These are phyloP conservation scores for Elsinoe arachidis DNA, from an alignment of 2,329 filamentous ascomycete species.

Conservation along the genomic window DNA sequence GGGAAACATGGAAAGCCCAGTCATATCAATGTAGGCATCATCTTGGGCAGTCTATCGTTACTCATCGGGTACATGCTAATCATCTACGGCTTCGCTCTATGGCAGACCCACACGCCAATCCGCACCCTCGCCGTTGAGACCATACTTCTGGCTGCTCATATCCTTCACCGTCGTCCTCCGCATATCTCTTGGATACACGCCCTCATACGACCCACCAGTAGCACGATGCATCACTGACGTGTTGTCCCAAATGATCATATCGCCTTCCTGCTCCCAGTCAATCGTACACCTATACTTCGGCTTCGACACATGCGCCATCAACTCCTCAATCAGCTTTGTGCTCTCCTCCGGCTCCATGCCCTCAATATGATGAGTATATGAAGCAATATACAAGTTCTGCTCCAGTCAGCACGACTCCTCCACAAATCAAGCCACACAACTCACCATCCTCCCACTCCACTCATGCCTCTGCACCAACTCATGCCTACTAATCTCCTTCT, in stretches of 20 bases:
- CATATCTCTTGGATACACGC: background rate
- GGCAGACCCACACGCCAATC: background rate
- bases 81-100: background rate
- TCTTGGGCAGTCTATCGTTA: too few relatives aligned
- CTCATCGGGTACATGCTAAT: too few relatives aligned
- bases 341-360: background rate
- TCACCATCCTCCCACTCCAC: conserved; percentile 38
- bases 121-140: background rate
- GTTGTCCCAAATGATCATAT: conserved; percentile 4
- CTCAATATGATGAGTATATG: conserved; percentile 4
- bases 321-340: background rate
- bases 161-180: conserved; percentile 2
- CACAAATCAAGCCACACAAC: background rate
- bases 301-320: background rate
- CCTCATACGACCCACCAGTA: background rate
- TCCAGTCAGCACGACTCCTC: background rate
- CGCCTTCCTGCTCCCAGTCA: conserved; percentile 5
- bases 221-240: background rate
- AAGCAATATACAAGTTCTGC: conserved; percentile 1
- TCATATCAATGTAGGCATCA: too few relatives aligned
- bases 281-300: background rate
- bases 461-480: conserved; percentile 45
- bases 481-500: conserved; percentile 37
- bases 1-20: too few relatives aligned
- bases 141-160: conserved; percentile 2